These are phyloP conservation scores for Tylopilus balloui DNA, from an alignment of 768 basidiomycete genomes.

Conservation along the genomic window DNA sequence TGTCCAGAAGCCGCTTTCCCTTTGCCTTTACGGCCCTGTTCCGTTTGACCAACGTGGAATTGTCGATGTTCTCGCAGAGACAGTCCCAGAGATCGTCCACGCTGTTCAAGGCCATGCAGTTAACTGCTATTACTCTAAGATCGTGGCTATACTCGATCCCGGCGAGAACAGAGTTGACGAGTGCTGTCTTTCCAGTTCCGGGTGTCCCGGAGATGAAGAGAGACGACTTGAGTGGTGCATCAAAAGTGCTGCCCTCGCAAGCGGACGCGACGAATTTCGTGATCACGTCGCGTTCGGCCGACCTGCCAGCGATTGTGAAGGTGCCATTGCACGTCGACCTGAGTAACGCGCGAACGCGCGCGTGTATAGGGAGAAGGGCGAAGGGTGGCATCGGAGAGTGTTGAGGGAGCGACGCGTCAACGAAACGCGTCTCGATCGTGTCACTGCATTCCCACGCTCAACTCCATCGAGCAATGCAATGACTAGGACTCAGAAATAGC, in stretches of 20 bases:
- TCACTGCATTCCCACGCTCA: slow-evolving; percentile 14
- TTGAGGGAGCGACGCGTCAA: slow-evolving; percentile 38
- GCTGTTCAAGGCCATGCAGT: slow-evolving; percentile 74
- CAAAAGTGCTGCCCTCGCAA: slow-evolving; percentile 28
- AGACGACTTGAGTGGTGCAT: slow-evolving; percentile 34
- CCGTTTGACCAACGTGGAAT: slow-evolving; percentile 32
- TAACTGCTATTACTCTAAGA: slow-evolving; percentile 55
- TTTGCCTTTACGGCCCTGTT: slow-evolving; percentile 40
- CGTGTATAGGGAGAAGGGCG: slow-evolving; percentile 41
- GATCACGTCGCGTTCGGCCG: slow-evolving; percentile 56
- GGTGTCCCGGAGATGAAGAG: slow-evolving; percentile 92
- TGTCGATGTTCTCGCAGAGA: slow-evolving; percentile 52
- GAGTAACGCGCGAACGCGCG: slow-evolving; percentile 67
- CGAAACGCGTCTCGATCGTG: slow-evolving; percentile 23
- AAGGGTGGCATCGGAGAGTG: slow-evolving; percentile 55
- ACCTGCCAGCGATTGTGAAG: slow-evolving; percentile 61
- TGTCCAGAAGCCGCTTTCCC: slow-evolving; percentile 46
- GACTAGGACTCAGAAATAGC: background rate
- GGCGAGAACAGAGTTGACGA: slow-evolving; percentile 65
- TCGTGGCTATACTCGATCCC: slow-evolving; percentile 35
- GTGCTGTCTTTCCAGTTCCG: slow-evolving; percentile 88
- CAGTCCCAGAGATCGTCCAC: slow-evolving; percentile 70
- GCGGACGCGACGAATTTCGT: slow-evolving; percentile 57
- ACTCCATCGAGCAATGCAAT: no score
- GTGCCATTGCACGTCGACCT: slow-evolving; percentile 62